phyloP scores from a whole-genome alignment of 192 early-diverging fungal genomes.

The Obelidium mucronatum region DNA sequence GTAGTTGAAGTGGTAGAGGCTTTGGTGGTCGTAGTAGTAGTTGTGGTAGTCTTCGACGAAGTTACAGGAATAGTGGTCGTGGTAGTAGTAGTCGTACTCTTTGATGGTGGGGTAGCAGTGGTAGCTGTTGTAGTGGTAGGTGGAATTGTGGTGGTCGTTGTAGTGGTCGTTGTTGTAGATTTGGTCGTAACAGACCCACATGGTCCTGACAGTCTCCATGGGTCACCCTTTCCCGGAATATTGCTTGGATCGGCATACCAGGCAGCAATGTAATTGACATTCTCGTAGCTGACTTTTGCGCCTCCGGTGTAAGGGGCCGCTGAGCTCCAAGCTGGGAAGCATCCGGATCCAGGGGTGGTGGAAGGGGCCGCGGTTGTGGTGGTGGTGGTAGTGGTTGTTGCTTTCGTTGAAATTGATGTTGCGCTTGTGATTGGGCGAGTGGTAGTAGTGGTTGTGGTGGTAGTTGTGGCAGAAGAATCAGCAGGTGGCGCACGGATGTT shows the following conservation, averaged over 20 bases:
- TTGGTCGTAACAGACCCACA: background rate
- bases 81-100: background rate
- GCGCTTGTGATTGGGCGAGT: background rate
- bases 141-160: background rate
- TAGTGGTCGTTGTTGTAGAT: background rate
- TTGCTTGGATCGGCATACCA: background rate
- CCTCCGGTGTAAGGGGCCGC: background rate
- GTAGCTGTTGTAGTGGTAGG: background rate
- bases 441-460: no score
- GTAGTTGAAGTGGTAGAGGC: no score
- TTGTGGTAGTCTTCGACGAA: no score
- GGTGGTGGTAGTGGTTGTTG: background rate
- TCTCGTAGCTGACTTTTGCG: background rate
- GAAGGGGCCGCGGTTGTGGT: background rate
- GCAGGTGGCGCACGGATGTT: slow-evolving; percentile 22
- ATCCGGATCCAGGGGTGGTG: background rate
- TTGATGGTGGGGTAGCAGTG: background rate
- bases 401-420: background rate
- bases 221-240: background rate
- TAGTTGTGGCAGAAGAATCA: background rate
- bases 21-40: no score
- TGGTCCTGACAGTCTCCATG: background rate
- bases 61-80: no score
- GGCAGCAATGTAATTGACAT: background rate
- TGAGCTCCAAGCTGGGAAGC: background rate